Conservation (phyloP, 2,329 filamentous ascomycete species). For the Pyricularia sp. region DNA sequence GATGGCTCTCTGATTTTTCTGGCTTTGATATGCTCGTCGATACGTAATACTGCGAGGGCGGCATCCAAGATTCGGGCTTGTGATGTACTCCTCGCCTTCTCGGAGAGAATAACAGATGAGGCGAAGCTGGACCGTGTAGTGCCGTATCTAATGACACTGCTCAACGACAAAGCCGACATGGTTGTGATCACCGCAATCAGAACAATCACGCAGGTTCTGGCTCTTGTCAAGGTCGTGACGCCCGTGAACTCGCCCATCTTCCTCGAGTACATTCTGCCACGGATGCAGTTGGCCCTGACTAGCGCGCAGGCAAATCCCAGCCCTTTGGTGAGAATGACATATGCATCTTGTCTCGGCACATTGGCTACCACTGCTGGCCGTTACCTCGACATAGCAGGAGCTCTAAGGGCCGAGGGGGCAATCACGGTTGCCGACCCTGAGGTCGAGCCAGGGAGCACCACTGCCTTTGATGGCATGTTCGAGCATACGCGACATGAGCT, state of each 20-base stretch:
- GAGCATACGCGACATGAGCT: constrained; percentile 81
- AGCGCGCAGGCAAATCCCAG: constrained; percentile 44
- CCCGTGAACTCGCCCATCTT: constrained; percentile 63
- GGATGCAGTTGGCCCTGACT: constrained; percentile 46
- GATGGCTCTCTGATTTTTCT: constrained; percentile 91
- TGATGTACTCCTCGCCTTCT: constrained; percentile 84
- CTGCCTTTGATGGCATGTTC: constrained; percentile 73
- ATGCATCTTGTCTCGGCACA: constrained; percentile 85
- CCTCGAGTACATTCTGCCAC: constrained; percentile 57
- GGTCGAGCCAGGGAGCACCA: constrained; percentile 54
- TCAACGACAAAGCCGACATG: constrained; percentile 74
- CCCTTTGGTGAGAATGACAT: constrained; percentile 74
- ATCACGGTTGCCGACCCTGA: constrained; percentile 70
- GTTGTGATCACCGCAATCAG: constrained; percentile 81
- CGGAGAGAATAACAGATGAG: constrained; percentile 86
- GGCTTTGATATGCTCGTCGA: constrained; percentile 76
- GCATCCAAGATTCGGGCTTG: constrained; percentile 84
- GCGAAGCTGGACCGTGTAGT: constrained; percentile 89
- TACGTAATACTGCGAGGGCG: constrained; percentile 81
- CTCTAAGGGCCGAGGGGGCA: constrained; percentile 69
- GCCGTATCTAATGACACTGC: constrained; percentile 75
- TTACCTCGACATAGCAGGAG: constrained; percentile 86
- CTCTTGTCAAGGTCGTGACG: constrained; percentile 81
- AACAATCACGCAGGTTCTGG: constrained; percentile 79
- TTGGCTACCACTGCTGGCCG: constrained; percentile 76